Evolutionary conservation across 768 basidiomycete genomes (phyloP).

Genomic region (Lactifluus volemus): DNA sequence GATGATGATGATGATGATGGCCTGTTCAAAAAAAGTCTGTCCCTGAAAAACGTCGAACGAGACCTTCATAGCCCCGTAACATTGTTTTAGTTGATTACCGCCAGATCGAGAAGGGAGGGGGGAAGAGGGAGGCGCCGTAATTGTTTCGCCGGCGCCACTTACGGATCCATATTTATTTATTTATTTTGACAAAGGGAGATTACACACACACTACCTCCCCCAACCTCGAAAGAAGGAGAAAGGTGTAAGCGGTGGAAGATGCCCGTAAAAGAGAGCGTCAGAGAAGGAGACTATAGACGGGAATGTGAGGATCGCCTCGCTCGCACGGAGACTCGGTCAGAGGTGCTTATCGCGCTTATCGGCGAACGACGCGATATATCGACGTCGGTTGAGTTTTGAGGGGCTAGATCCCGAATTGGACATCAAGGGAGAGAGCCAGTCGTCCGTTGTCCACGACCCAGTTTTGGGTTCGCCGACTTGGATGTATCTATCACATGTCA

Average conservation of each 20-base stretch:
- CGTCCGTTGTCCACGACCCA: neutral
- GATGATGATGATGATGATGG: neutral
- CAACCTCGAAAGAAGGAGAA: neutral
- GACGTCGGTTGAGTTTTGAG: neutral
- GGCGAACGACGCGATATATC: neutral
- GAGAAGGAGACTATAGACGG: too few species aligned
- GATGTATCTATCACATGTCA: neutral
- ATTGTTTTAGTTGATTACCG: neutral
- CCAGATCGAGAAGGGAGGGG: neutral
- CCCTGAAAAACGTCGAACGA: neutral
- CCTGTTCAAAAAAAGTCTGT: neutral
- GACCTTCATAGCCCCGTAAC: neutral
- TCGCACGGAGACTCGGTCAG: too few species aligned
- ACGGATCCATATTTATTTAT: neutral
- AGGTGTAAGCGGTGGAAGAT: neutral
- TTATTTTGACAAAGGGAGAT: neutral
- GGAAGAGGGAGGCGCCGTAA: neutral
- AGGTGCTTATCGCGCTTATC: slow-evolving; percentile 1
- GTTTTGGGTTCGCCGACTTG: neutral
- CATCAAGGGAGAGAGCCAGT: neutral
- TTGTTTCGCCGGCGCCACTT: neutral
- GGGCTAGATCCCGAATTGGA: neutral
- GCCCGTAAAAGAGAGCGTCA: neutral
- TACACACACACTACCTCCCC: neutral
- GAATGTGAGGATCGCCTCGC: too few species aligned